Evolutionary conservation across 2,329 filamentous ascomycete species (phyloP), one percentile per base, ranked within the genome.

Genomic region (Thielaviopsis cerberus): DNA sequence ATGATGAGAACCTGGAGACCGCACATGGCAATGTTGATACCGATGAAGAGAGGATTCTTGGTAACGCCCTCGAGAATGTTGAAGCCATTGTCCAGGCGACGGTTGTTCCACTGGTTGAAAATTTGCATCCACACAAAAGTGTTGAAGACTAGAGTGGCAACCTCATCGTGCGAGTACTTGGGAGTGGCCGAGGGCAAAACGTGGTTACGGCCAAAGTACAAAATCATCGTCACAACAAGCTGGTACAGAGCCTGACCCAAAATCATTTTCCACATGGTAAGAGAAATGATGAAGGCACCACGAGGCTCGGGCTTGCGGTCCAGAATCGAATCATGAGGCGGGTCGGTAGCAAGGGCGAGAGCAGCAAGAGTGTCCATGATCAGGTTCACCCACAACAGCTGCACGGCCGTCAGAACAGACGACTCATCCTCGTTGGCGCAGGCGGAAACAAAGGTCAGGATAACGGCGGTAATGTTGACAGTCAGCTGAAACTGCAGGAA

Each of bases 71-170:
- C 91, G 61, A 97, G 91, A 62, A 97, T 89, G 71, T 97, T 97
- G 76, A 95, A 90, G 58, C 82, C 80, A 71, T 97, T 97, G 69
- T 97, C 91, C 57, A 97, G 76, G 13, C 91, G 88, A 60, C 91
- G 88, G 72, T 94, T 95, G 74, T 97, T 97, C 79, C 94, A 87
- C 67, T 94, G 86, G 71, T 97, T 97, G 75, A 97, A 97, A 65
- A 97, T 94, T 66, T 97, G 91, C 90, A 97, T 96, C 91, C 91
- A 97, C 57, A 96, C 91, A 67, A 97, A 97, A 0, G 88, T 92
- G 74, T 97, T 97, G 78, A 97, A 97, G 7, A 97, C 86, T 53
- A 97, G 77, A 2, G 89, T 94, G 58, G 82, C 75, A 61, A 94
- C 76, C 64, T 86, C 76, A 1, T 67, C 69, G 0, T 62, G 53